Percentiles rank a stretch among this genome's conserved stretches.
Evolutionary conservation across 345 rosid genomes (phyloP).

Genomic region (Populus nigra): DNA sequence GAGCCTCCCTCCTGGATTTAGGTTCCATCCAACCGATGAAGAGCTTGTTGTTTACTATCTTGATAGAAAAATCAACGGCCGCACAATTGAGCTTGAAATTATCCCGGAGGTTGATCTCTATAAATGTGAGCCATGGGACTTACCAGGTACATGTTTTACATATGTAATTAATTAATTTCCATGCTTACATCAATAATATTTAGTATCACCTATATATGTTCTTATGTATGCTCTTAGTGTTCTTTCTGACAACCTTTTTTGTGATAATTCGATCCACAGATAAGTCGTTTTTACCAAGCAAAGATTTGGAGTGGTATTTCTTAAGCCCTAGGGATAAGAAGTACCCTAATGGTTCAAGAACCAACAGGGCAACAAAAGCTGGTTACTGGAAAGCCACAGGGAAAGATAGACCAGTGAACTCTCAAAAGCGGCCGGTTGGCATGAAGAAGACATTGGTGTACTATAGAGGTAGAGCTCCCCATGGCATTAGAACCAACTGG

Average conservation of each 20-base stretch:
- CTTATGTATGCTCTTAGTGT: background rate
- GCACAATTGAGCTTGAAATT: slow-evolving; percentile 63
- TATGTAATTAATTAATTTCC: background rate
- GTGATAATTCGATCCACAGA: slow-evolving; percentile 25
- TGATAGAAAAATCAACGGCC: slow-evolving; percentile 60
- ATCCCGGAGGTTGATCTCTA: slow-evolving; percentile 81
- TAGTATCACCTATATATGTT: background rate
- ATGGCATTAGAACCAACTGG: slow-evolving; percentile 68
- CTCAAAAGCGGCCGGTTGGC: slow-evolving; percentile 50
- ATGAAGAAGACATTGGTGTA: slow-evolving; percentile 84
- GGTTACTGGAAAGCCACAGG: slow-evolving; percentile 89
- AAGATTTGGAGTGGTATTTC: slow-evolving; percentile 82
- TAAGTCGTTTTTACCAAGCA: slow-evolving; percentile 66
- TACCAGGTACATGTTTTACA: slow-evolving; percentile 47
- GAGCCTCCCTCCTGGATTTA: slow-evolving; percentile 83
- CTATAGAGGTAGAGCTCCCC: slow-evolving; percentile 56
- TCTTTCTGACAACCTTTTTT: background rate
- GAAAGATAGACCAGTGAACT: slow-evolving; percentile 49
- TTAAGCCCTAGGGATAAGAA: slow-evolving; percentile 74
- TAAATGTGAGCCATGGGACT: slow-evolving; percentile 81
- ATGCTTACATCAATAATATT: background rate
- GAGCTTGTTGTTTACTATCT: slow-evolving; percentile 77
- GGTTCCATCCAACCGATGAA: slow-evolving; percentile 84
- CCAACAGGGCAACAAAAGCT: slow-evolving; percentile 64
- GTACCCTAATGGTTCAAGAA: slow-evolving; percentile 77